phyloP scores from a whole-genome alignment of 441 rosid species.

The Breynia disticha region DNA sequence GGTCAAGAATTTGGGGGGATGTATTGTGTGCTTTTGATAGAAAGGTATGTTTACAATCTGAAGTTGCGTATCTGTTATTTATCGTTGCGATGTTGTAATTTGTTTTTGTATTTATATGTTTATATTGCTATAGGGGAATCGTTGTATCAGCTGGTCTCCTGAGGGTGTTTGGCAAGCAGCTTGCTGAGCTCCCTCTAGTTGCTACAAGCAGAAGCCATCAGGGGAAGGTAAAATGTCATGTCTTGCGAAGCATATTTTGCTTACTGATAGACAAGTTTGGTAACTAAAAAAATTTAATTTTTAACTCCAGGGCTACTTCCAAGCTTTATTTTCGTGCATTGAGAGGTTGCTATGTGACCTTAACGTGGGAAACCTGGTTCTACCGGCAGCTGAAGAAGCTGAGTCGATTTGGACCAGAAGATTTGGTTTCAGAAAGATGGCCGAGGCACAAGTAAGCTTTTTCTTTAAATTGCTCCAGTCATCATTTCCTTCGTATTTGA shows the following conservation, averaged over 20 bases:
- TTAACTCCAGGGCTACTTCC: slow-evolving; percentile 72
- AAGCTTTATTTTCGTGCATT: slow-evolving; percentile 71
- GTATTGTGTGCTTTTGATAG: slow-evolving; percentile 64
- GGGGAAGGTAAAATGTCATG: slow-evolving; percentile 76
- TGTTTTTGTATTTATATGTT: slow-evolving; percentile 7
- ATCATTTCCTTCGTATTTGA: background rate
- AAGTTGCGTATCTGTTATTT: slow-evolving; percentile 1
- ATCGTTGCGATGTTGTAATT: too few relatives aligned
- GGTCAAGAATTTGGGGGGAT: slow-evolving; percentile 95
- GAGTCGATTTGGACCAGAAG: slow-evolving; percentile 87
- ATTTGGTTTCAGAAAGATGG: slow-evolving; percentile 79
- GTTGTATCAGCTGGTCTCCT: slow-evolving; percentile 94
- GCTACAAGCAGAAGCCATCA: slow-evolving; percentile 86
- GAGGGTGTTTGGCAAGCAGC: slow-evolving; percentile 77
- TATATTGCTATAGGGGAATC: slow-evolving; percentile 38
- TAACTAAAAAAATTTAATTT: slow-evolving; percentile 4
- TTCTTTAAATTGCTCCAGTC: background rate
- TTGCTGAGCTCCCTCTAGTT: slow-evolving; percentile 98
- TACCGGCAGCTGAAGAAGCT: slow-evolving; percentile 97
- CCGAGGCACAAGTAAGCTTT: slow-evolving; percentile 52
- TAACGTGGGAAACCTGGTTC: slow-evolving; percentile 75
- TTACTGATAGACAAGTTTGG: slow-evolving; percentile 6
- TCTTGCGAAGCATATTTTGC: background rate
- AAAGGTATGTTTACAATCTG: slow-evolving; percentile 44
- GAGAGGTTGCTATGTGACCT: slow-evolving; percentile 63